Percentiles rank a stretch among this genome's conserved stretches.
phyloP scores from a whole-genome alignment of 257 asterid genomes.

The Nicotiana paniculata region DNA sequence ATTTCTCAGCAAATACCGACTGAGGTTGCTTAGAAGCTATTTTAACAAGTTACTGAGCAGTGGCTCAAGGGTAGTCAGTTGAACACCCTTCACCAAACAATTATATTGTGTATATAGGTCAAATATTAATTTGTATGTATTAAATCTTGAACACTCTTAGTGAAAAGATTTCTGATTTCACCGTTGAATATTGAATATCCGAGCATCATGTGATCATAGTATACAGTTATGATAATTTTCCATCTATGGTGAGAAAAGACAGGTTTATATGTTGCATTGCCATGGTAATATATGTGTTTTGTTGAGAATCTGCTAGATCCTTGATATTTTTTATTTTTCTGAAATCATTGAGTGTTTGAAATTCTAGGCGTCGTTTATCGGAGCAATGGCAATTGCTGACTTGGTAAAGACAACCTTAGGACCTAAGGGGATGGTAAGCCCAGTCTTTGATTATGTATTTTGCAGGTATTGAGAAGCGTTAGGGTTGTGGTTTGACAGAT shows the following conservation, averaged over 20 bases:
- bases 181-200: too few relatives aligned
- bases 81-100: too few relatives aligned
- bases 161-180: too few relatives aligned
- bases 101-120: too few relatives aligned
- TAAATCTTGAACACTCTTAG: too few relatives aligned
- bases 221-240: background rate
- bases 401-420: slow-evolving; percentile 96
- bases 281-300: background rate
- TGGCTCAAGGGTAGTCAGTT: too few relatives aligned
- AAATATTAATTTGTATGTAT: too few relatives aligned
- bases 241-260: background rate
- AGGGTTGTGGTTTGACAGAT: background rate
- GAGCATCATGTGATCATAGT: background rate
- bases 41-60: background rate
- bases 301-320: background rate
- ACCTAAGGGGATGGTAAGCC: slow-evolving; percentile 89
- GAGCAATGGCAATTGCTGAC: slow-evolving; percentile 96
- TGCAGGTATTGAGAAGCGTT: background rate
- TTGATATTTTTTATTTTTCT: background rate
- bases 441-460: background rate
- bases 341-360: background rate
- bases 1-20: background rate
- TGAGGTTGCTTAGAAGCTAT: background rate
- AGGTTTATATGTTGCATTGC: background rate
- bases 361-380: slow-evolving; percentile 75